Percentiles rank a stretch among this genome's conserved stretches.
These are phyloP conservation scores for Boletus reticulatus DNA, from an alignment of 768 basidiomycete genomes.

Conservation along the genomic window DNA sequence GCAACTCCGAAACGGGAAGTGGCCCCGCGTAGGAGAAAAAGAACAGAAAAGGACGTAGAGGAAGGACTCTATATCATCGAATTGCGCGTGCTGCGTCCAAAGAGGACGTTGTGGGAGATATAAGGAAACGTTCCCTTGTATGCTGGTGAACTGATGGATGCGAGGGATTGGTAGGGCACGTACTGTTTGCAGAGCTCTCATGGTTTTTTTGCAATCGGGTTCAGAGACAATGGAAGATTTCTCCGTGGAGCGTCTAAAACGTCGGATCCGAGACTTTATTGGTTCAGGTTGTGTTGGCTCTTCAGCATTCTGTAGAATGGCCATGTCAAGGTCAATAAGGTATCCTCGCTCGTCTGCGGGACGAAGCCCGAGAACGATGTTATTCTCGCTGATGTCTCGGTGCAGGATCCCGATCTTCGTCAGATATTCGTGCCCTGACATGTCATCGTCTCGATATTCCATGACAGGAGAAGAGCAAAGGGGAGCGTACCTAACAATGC, in stretches of 20 bases:
- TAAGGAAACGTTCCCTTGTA: slow-evolving; percentile 1
- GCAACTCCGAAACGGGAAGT: neutral
- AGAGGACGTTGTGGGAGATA: neutral
- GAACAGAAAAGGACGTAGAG: neutral
- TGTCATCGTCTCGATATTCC: too few species aligned
- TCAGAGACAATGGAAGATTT: too few species aligned
- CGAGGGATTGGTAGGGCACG: too few species aligned
- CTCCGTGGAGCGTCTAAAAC: too few species aligned
- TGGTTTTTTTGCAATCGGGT: too few species aligned
- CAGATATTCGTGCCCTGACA: neutral
- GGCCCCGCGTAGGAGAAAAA: slow-evolving; percentile 3
- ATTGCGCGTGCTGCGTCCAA: neutral
- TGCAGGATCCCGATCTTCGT: neutral
- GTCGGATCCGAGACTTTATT: too few species aligned
- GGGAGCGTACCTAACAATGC: neutral
- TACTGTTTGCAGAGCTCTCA: too few species aligned
- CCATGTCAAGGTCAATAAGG: slow-evolving; percentile 32
- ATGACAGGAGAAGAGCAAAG: too few species aligned
- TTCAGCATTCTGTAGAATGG: neutral
- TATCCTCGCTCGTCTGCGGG: slow-evolving; percentile 19
- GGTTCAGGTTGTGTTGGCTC: neutral
- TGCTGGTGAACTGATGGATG: too few species aligned
- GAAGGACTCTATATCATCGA: slow-evolving; percentile 1
- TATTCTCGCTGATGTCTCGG: slow-evolving; percentile 1
- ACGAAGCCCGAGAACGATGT: neutral